Evolutionary conservation across 192 early-diverging fungal species (phyloP), one percentile per base, ranked within the genome.

Genomic region (Phlyctochytrium arcticum): DNA sequence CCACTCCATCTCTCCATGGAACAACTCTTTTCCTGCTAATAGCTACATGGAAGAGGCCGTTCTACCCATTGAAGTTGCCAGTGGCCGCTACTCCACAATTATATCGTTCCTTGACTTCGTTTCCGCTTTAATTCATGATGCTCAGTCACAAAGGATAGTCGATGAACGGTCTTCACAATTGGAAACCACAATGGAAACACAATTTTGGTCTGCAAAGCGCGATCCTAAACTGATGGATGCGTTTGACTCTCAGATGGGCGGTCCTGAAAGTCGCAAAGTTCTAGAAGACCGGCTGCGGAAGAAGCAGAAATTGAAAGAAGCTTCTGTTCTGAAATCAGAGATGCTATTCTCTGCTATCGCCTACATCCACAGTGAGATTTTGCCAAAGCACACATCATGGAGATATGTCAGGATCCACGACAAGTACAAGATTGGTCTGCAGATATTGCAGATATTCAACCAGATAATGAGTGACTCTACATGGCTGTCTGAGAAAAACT

Each of bases 31-130:
- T 5, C 57, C 56, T 19, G 21, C 57, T 19, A 65, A 59, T 30
- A 62, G 71, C 51, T 81, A 71, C 42, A 70, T 81, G 67, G 74
- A 81, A 63, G 57, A 73, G 33, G 54, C 73, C 10, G 29, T 81
- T 1, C 59, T 81, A 4, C 80, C 79, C 12, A 65, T 50, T 32
- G 79, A 80, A 59, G 59, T 36, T 19, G 58, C 72, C 8, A 35
- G 37, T 1, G 80, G 75, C 2, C 31, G n/a, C 5, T 82, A 82
- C 48, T 30, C 51, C 5, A 70, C 72, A 23, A 80, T 75, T 5
- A 35, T 82, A 17, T 61, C 74, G 23, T 82, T 77, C 53, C 57
- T 82, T 12, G 70, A 72, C n/a, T 56, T 80, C 23, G 73, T 77
- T n/a, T 5, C 24, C 21, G 54, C 31, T 9, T 57, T 80, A 50